Percentiles rank a stretch among this genome's conserved stretches.
phyloP scores from a whole-genome alignment of 2,329 filamentous ascomycete species.

The Graphilbum sp. region DNA sequence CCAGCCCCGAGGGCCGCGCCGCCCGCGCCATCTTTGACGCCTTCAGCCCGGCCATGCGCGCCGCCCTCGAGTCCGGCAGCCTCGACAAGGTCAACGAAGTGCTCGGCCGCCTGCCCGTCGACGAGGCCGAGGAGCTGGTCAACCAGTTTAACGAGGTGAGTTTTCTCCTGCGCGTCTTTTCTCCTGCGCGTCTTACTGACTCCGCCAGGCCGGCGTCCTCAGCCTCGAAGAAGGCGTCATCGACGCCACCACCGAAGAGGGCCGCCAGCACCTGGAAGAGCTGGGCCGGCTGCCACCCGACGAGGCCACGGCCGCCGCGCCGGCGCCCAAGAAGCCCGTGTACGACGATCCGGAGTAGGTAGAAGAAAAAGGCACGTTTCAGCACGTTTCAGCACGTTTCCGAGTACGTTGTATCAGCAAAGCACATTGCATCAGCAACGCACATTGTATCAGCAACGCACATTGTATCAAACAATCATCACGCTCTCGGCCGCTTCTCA shows the following conservation, averaged over 20 bases:
- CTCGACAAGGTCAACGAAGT: slow-evolving; percentile 81
- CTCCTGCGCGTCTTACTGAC: neutral
- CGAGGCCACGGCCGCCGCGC: neutral
- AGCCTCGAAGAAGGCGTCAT: slow-evolving; percentile 88
- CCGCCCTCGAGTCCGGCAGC: slow-evolving; percentile 70
- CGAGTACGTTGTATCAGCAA: no score
- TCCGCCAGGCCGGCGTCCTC: slow-evolving; percentile 25
- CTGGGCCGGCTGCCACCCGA: slow-evolving; percentile 30
- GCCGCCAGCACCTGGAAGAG: slow-evolving; percentile 59
- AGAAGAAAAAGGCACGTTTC: neutral
- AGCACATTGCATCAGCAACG: no score
- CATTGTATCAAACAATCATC: no score
- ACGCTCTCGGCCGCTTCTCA: slow-evolving; percentile 25
- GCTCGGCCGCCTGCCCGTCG: slow-evolving; percentile 67
- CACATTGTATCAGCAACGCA: no score
- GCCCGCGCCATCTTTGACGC: slow-evolving; percentile 64
- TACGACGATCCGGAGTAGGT: slow-evolving; percentile 9
- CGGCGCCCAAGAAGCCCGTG: slow-evolving; percentile 3
- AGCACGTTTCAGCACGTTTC: no score
- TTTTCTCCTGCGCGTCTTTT: neutral
- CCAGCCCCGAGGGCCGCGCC: slow-evolving; percentile 45
- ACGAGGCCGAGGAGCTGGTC: slow-evolving; percentile 69
- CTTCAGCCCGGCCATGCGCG: slow-evolving; percentile 67
- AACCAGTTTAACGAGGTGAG: slow-evolving; percentile 51
- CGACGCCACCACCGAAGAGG: slow-evolving; percentile 82